phyloP scores from a whole-genome alignment of 2,329 filamentous ascomycete genomes.

The Karstenula rhodostoma region DNA sequence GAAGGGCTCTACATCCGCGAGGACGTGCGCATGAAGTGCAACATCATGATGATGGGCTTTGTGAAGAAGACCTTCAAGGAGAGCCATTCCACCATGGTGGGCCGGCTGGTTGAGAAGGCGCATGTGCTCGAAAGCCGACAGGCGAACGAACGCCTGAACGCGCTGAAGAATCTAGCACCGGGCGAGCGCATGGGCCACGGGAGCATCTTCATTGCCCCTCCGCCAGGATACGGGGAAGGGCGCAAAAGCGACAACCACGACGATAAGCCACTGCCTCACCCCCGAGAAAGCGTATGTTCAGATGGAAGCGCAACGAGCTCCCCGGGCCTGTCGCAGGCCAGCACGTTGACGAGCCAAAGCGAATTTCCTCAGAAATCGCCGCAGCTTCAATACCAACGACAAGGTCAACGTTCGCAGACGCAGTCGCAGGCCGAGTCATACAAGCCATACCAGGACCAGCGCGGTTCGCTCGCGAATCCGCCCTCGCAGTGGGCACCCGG shows the following conservation, averaged over 20 bases:
- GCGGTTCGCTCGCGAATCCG: slow-evolving; percentile 1
- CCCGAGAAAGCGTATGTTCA: slow-evolving; percentile 20
- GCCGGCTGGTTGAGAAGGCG: slow-evolving; percentile 53
- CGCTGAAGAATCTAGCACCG: slow-evolving; percentile 39
- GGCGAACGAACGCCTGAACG: slow-evolving; percentile 44
- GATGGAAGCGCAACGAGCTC: slow-evolving; percentile 25
- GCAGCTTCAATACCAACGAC: not conserved
- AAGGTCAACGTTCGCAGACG: not conserved
- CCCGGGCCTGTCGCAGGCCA: slow-evolving; percentile 21
- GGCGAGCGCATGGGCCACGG: slow-evolving; percentile 44
- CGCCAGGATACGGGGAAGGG: slow-evolving; percentile 27
- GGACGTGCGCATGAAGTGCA: slow-evolving; percentile 84
- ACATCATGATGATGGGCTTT: slow-evolving; percentile 76
- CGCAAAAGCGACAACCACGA: not conserved
- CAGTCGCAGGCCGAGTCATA: not conserved
- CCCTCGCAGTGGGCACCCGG: not conserved
- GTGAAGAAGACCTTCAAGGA: slow-evolving; percentile 85
- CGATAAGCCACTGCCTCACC: not conserved
- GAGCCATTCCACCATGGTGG: slow-evolving; percentile 74
- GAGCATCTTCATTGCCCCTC: slow-evolving; percentile 46
- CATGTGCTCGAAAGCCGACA: slow-evolving; percentile 45
- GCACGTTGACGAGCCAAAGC: slow-evolving; percentile 20
- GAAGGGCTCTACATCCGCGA: slow-evolving; percentile 82
- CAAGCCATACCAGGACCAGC: not conserved
- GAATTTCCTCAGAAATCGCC: slow-evolving; percentile 18